Conservation (phyloP, 192 early-diverging fungal genomes). For the Backusella parvicylindrica region DNA sequence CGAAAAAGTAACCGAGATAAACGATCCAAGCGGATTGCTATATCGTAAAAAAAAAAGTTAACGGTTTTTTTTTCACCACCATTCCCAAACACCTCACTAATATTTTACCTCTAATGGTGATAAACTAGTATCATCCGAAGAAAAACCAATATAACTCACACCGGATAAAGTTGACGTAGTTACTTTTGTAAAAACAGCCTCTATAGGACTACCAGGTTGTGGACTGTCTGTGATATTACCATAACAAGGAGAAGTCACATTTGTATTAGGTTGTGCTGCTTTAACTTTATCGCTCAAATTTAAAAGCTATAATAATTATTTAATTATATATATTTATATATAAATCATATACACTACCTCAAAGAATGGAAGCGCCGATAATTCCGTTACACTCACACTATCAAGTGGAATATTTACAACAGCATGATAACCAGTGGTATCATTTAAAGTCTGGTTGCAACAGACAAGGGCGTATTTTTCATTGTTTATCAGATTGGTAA, state of each 20-base stretch:
- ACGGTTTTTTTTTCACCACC: neutral
- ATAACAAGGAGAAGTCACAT: conserved; percentile 16
- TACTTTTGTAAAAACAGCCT: neutral
- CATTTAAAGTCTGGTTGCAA: neutral
- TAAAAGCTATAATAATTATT: conserved; percentile 5
- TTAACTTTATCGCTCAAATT: neutral
- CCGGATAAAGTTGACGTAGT: neutral
- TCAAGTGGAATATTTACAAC: conserved; percentile 2
- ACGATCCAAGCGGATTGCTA: conserved; percentile 15
- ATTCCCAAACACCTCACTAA: neutral
- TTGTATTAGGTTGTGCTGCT: neutral
- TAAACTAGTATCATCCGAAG: neutral
- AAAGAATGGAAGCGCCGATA: neutral
- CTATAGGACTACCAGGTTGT: neutral
- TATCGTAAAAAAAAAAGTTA: neutral
- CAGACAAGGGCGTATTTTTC: conserved; percentile 30
- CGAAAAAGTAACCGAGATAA: conserved; percentile 7
- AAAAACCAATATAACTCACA: neutral
- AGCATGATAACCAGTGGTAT: neutral
- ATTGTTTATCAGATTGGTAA: conserved; percentile 24
- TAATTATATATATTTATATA: neutral
- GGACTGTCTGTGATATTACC: neutral
- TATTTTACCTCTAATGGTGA: conserved; percentile 11
- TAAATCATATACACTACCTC: conserved; percentile 1
- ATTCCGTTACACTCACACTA: neutral